Conservation (phyloP, 352 stramenopile species). For the Phytophthora ramorum region DNA sequence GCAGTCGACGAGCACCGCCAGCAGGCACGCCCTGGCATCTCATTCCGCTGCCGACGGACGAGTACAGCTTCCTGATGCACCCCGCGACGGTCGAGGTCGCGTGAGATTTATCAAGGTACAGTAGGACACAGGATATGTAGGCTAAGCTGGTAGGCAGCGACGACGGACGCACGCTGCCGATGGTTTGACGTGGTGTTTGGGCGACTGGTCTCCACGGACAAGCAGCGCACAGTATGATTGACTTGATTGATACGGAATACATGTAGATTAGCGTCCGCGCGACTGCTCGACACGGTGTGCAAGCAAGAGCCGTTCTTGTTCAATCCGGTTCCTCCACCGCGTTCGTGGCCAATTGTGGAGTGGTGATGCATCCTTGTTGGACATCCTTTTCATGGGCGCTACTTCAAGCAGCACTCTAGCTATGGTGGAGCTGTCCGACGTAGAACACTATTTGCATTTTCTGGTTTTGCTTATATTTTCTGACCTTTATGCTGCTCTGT, state of each 20-base stretch:
- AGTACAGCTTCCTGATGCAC: conserved; percentile 48
- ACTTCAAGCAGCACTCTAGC: too few species aligned
- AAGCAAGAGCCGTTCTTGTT: too few species aligned
- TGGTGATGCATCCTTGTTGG: background rate
- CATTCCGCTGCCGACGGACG: conserved; percentile 40
- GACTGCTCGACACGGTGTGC: background rate
- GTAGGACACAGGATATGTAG: conserved; percentile 4
- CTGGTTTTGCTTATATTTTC: conserved; percentile 24
- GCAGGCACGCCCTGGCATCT: conserved; percentile 32
- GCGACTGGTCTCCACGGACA: conserved; percentile 5
- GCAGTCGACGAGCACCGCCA: conserved; percentile 30
- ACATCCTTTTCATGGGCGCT: background rate
- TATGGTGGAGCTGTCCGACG: too few species aligned
- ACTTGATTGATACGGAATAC: conserved; percentile 33
- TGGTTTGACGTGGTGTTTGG: background rate
- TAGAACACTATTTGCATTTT: too few species aligned
- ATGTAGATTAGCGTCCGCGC: conserved; percentile 36
- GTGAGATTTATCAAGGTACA: conserved; percentile 23
- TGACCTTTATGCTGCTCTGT: conserved; percentile 24
- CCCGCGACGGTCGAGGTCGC: conserved; percentile 48
- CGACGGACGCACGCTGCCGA: background rate
- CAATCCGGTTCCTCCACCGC: too few species aligned
- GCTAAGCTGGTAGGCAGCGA: background rate
- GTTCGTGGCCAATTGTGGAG: too few species aligned
- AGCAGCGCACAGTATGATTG: conserved; percentile 18